phyloP scores from a whole-genome alignment of 352 stramenopile species.

The Thraustochytrium striatum region DNA sequence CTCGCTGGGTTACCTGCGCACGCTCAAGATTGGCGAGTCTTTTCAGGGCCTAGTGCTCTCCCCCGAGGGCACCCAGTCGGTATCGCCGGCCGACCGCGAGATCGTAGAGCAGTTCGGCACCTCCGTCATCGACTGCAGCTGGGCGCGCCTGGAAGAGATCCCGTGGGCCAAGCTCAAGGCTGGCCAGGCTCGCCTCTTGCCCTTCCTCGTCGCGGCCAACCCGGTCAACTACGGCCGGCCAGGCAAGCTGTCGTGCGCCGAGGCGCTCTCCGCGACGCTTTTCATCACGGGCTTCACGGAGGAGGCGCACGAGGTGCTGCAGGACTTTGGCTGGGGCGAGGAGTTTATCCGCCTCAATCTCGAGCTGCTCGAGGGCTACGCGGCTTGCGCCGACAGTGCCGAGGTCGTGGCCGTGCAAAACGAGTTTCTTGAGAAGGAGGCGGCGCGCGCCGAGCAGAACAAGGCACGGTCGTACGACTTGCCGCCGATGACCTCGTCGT shows the following conservation, averaged over 20 bases:
- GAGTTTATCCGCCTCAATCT: conserved; percentile 56
- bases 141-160: conserved; percentile 89
- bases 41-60: conserved; percentile 92
- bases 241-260: conserved; percentile 90
- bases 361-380: conserved; percentile 69
- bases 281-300: conserved; percentile 89
- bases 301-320: conserved; percentile 78
- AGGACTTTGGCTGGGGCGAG: conserved; percentile 81
- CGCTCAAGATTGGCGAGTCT: conserved; percentile 79
- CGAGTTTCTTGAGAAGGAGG: conserved; percentile 47
- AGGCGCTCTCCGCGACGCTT: conserved; percentile 92
- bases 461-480: conserved; percentile 3
- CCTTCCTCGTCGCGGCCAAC: conserved; percentile 96
- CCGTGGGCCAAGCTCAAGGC: conserved; percentile 88
- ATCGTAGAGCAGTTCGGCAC: conserved; percentile 77
- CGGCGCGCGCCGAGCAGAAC: not conserved
- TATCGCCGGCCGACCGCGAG: conserved; percentile 78
- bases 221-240: conserved; percentile 97
- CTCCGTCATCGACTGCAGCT: conserved; percentile 96
- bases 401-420: conserved; percentile 71
- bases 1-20: conserved; percentile 81
- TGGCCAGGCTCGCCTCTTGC: conserved; percentile 88
- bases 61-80: conserved; percentile 75
- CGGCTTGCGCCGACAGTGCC: conserved; percentile 65
- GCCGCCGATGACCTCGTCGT: conserved; percentile 6